Base-by-base conservation (phyloP, 2,329 filamentous ascomycete genomes). In the Aspergillus neotritici region DNA sequence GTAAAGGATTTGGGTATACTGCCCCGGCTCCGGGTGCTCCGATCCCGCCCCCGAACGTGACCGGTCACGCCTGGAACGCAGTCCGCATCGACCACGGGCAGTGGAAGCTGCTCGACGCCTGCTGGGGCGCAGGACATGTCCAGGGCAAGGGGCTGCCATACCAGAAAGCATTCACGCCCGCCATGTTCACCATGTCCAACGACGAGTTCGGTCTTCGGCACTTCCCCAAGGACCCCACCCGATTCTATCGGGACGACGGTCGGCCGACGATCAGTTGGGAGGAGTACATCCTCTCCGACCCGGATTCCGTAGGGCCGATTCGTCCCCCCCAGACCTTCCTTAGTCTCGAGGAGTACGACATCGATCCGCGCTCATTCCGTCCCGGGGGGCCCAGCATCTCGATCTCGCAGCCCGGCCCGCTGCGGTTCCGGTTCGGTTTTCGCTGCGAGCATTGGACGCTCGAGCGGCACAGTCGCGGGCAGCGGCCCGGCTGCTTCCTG, bases 81-180 rank as follows among this genome's bases (percentile, higher is more conserved):
- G 87, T 96, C 5, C 78, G 81, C 40, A 88, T 97, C 46, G 91
- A 97, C 56, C 79, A 82, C 17, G 87, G 87, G 2, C 79, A 82
- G 51, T 97, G 91, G 91, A 95, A 96, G 66, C 76, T 97, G 1
- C 70, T 97, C 37, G 93, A 98, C 58, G 68, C 85, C 0, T 97
- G 91, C 62, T 98, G 93, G 93, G 93, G 93, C 31, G 87, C 91
- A 0, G 91, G 91, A 2, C 73, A 79, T 49, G 67, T 94, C 7
- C 66, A 73, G 34, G 72, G 70, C 2, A 47, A 64, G 58, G 73
- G 71, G 12, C 67, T 76, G 44, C 65, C 72, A 1, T 96, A 89
- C 67, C 77, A 77, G 34, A 77, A 84, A 54, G 62, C 71, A 3
- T 94, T 96, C 63, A 76, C 72, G 1, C 79, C 88, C 0, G 65